Base-by-base conservation (phyloP, 2,329 filamentous ascomycete genomes). In the Hortaea werneckii region DNA sequence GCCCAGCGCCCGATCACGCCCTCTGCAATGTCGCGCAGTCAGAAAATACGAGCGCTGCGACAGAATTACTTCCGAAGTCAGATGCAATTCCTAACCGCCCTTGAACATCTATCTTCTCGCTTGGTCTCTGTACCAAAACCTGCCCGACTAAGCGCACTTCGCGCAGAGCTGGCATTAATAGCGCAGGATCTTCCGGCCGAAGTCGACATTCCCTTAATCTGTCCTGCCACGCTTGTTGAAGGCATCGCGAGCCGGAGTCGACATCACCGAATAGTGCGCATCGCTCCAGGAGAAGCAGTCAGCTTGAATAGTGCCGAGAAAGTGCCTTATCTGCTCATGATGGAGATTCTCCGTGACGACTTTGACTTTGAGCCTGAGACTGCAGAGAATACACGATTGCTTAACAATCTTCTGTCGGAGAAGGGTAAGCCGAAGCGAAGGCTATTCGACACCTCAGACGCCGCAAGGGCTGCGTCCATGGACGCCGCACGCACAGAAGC, bases 251-350 rank as follows among this genome's bases (percentile, higher is more conserved):
- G 82, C 27, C 81, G 79, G 59, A 89, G 85, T 58, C 78, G 78
- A 45, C 87, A 92, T 62, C 86, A 92, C 60, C 79, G 86, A 32
- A 87, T 92, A 48, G 85, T 92, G 40, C 78, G 86, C 34, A 73
- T 92, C 41, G 92, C 89, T 58, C 87, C 86, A 5, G 84, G 85
- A 1, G 86, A 92, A 65, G 82, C 86, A 5, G 90, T 86, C 0
- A 87, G 89, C 45, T 68, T 92, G 43, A 92, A 92, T 65, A 92
- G 86, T 61, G 86, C 86, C 4, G 85, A 92, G 63, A 85, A 88
- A 61, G 86, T 92, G 39, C 86, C 86, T 1, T 92, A 88, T 65
- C 66, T 92, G 42, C 73, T 92, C 28, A 89, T 92, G 85, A 79
- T 90, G 2, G 86, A 92, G 60, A 81, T 92, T 20, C 67, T 92